phyloP scores from a whole-genome alignment of 495 filamentous ascomycete genomes.

The Xylaria cubensis region DNA sequence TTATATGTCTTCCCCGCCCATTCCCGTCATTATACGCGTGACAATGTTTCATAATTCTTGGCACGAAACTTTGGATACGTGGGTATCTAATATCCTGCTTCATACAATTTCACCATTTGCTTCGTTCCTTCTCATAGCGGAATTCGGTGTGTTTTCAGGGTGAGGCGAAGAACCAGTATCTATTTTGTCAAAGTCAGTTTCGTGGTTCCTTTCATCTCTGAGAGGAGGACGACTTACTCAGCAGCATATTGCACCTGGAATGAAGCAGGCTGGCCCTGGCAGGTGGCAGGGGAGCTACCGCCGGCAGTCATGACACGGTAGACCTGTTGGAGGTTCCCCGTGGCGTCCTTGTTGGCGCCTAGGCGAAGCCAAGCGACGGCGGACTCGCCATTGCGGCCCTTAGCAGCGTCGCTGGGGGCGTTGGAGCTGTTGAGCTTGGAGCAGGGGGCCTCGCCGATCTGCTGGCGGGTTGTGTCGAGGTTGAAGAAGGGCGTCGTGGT shows the following conservation, averaged over 20 bases:
- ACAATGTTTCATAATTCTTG: not conserved
- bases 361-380: constrained; percentile 80
- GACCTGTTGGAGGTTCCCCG: constrained; percentile 70
- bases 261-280: constrained; percentile 63
- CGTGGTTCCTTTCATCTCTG: not conserved
- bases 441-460: constrained; percentile 67
- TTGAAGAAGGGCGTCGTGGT: constrained; percentile 79
- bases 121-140: not conserved
- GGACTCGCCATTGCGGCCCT: constrained; percentile 56
- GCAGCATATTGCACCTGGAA: constrained; percentile 85
- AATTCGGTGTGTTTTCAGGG: not conserved
- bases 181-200: constrained; percentile 25
- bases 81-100: not conserved
- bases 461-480: constrained; percentile 58
- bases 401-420: constrained; percentile 65
- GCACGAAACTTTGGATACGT: not conserved
- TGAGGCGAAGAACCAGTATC: constrained; percentile 49
- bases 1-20: not conserved
- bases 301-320: constrained; percentile 89
- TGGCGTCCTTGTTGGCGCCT: constrained; percentile 56
- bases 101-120: not conserved
- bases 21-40: constrained; percentile 16
- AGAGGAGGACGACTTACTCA: constrained; percentile 64
- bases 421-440: constrained; percentile 59
- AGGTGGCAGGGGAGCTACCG: constrained; percentile 77